A percentile compares a stretch with the other conserved stretches of the same genome.
Evolutionary conservation across 139 green algal species (phyloP).

Genomic region (Chlorella sp.): DNA sequence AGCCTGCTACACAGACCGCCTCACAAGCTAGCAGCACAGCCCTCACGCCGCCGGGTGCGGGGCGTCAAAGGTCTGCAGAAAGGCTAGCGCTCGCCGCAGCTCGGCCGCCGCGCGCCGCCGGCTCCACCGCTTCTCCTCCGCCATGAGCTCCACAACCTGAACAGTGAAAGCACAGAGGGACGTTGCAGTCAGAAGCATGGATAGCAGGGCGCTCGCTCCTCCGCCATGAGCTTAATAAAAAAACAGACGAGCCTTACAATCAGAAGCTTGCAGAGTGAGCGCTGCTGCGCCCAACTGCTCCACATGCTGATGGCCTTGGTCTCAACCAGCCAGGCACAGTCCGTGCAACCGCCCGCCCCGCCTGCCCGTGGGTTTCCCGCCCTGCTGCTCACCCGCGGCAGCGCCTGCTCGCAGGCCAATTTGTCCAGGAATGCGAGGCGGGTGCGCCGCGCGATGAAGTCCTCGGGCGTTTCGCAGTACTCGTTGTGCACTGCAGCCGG

Average conservation of each 20-base stretch:
- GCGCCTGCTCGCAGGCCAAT: conserved; percentile 69
- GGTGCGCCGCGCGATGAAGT: conserved; percentile 93
- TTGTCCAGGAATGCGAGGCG: conserved; percentile 96
- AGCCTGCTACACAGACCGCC: no score
- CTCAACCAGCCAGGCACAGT: no score
- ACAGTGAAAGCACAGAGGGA: no score
- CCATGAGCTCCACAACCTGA: conserved; percentile 78
- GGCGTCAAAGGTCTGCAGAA: conserved; percentile 73
- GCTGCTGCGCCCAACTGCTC: no score
- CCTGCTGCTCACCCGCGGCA: conserved; percentile 66
- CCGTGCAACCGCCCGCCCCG: no score
- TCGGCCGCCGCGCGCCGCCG: conserved; percentile 51
- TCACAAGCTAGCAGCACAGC: not conserved
- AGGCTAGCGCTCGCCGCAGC: conserved; percentile 53
- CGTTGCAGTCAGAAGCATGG: no score
- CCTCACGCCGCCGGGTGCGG: not conserved
- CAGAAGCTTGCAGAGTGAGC: no score
- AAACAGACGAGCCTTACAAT: no score
- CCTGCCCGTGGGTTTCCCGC: no score
- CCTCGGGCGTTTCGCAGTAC: conserved; percentile 85
- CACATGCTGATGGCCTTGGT: no score
- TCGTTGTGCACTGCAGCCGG: conserved; percentile 66
- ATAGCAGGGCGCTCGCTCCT: no score
- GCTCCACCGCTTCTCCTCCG: conserved; percentile 69
- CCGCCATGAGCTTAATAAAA: no score